A percentile compares a stretch with the other conserved stretches of the same genome.
phyloP scores from a whole-genome alignment of 176 grass and related monocot genomes.

The Calamus simplicifolius region DNA sequence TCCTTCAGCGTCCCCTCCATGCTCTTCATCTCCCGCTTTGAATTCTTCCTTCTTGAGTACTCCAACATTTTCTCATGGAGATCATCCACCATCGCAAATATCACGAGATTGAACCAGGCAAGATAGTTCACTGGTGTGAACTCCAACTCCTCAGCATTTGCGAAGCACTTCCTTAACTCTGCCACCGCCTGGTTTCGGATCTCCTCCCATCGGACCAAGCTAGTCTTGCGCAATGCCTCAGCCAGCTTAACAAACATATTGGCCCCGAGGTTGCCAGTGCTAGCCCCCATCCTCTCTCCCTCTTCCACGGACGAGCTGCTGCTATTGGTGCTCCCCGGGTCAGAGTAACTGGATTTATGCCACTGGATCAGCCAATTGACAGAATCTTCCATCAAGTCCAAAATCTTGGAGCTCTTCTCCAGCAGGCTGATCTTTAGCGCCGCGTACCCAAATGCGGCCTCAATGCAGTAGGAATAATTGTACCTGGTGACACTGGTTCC shows the following conservation, averaged over 20 bases:
- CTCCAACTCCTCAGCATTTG: slow-evolving; percentile 42
- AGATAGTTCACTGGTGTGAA: slow-evolving; percentile 45
- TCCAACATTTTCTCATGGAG: slow-evolving; percentile 92
- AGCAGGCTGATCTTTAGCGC: slow-evolving; percentile 83
- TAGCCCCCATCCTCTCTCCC: slow-evolving; percentile 16
- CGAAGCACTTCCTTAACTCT: slow-evolving; percentile 53
- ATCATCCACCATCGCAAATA: slow-evolving; percentile 87
- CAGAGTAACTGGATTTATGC: slow-evolving; percentile 70
- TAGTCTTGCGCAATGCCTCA: slow-evolving; percentile 66
- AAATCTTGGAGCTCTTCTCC: slow-evolving; percentile 61
- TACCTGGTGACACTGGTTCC: slow-evolving; percentile 35
- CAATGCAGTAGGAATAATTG: slow-evolving; percentile 78
- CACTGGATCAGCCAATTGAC: slow-evolving; percentile 63
- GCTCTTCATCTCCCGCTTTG: slow-evolving; percentile 72
- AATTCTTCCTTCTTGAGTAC: slow-evolving; percentile 62
- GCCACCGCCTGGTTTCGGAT: slow-evolving; percentile 60
- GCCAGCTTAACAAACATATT: slow-evolving; percentile 84
- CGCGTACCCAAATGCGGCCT: slow-evolving; percentile 66
- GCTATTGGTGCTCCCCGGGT: slow-evolving; percentile 21
- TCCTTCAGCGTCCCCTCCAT: slow-evolving; percentile 66
- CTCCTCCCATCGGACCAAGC: slow-evolving; percentile 77
- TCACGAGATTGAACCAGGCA: slow-evolving; percentile 74
- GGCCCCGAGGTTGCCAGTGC: slow-evolving; percentile 26
- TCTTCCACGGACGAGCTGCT: slow-evolving; percentile 12
- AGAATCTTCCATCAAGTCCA: slow-evolving; percentile 62